Evolutionary conservation across 257 asterid genomes (phyloP).

Genomic region (Coffea canephora): DNA sequence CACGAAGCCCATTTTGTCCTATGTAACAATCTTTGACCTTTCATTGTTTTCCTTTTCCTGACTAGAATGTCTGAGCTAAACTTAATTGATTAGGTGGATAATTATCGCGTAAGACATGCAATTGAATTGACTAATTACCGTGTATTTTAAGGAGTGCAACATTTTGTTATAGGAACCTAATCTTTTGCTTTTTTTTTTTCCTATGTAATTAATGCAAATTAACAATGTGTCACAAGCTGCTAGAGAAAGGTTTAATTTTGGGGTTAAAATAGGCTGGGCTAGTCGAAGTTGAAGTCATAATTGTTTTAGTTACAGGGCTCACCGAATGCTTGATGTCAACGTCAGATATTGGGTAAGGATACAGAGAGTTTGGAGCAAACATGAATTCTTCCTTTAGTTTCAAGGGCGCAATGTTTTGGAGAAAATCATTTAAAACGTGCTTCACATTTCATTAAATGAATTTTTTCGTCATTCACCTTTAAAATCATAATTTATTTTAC

Average conservation of each 20-base stretch:
- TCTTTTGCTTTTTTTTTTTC: not conserved
- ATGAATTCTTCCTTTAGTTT: no score
- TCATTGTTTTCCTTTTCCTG: no score
- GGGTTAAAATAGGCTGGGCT: not conserved
- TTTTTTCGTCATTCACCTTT: no score
- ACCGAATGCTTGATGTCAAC: not conserved
- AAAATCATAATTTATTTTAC: no score
- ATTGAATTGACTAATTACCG: not conserved
- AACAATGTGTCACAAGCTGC: not conserved
- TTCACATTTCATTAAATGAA: no score
- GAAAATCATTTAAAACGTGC: no score
- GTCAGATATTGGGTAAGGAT: not conserved
- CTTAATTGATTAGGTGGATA: not conserved
- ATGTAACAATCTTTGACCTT: not conserved
- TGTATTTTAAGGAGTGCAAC: not conserved
- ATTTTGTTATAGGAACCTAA: not conserved
- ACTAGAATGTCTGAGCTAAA: not conserved
- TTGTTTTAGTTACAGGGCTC: not conserved
- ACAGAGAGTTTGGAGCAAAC: no score
- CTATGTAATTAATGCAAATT: not conserved
- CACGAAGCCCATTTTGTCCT: not conserved
- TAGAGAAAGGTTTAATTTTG: not conserved
- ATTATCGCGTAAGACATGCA: not conserved
- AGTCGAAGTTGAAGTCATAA: not conserved
- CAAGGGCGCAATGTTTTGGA: no score